phyloP scores from a whole-genome alignment of 495 filamentous ascomycete genomes.

The Aspergillus nanangensis region DNA sequence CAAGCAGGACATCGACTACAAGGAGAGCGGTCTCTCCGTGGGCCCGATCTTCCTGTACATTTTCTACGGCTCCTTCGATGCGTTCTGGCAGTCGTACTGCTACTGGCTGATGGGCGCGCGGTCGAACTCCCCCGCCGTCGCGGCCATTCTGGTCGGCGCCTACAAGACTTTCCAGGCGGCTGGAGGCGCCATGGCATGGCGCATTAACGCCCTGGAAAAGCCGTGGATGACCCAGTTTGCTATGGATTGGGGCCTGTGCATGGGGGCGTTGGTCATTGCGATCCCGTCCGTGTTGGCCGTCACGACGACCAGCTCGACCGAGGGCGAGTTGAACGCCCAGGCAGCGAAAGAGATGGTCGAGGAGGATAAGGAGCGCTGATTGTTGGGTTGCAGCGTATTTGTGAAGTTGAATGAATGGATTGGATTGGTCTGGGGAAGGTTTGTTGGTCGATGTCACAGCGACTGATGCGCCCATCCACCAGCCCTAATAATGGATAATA shows the following conservation, averaged over 20 bases:
- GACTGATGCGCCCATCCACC: too few relatives aligned
- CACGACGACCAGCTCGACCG: not conserved
- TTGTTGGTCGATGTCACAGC: too few relatives aligned
- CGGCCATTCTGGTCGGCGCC: constrained; percentile 84
- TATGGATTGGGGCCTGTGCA: constrained; percentile 64
- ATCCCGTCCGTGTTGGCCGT: not conserved
- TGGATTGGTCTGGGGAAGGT: too few relatives aligned
- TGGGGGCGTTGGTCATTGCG: constrained; percentile 61
- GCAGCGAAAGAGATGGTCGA: not conserved
- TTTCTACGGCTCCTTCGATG: constrained; percentile 51
- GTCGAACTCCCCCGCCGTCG: constrained; percentile 78
- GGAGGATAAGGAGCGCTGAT: not conserved
- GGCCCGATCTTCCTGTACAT: constrained; percentile 53
- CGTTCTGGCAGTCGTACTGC: constrained; percentile 66
- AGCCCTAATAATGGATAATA: too few relatives aligned
- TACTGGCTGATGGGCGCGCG: constrained; percentile 87
- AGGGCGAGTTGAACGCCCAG: not conserved
- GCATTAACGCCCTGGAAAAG: constrained; percentile 59
- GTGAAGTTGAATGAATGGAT: too few relatives aligned
- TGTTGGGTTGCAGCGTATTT: too few relatives aligned
- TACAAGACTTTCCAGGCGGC: constrained; percentile 92
- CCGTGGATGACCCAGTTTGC: constrained; percentile 54
- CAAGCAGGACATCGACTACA: constrained; percentile 39
- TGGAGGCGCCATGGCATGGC: constrained; percentile 80
- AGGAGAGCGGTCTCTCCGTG: constrained; percentile 24